A percentile compares a stretch with the other conserved stretches of the same genome.
These are phyloP conservation scores for Arabidopsis hybrid DNA, from an alignment of 441 rosid species.

Conservation along the genomic window DNA sequence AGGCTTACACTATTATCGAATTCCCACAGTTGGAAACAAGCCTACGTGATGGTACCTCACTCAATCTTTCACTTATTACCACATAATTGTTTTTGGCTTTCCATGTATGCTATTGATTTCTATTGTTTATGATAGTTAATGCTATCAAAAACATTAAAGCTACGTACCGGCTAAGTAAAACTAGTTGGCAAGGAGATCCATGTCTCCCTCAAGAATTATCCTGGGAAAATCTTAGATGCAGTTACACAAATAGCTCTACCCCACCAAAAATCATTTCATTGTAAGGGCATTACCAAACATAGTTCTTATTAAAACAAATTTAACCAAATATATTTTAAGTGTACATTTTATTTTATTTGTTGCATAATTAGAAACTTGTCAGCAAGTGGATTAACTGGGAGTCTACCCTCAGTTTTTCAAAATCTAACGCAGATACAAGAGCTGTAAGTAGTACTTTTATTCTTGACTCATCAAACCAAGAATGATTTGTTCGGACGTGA, in stretches of 20 bases:
- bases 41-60: constrained; percentile 28
- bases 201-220: constrained; percentile 42
- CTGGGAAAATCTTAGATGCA: constrained; percentile 52
- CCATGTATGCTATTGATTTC: background rate
- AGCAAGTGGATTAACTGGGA: constrained; percentile 37
- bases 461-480: background rate
- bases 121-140: background rate
- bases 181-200: constrained; percentile 56
- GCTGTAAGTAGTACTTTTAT: constrained; percentile 28
- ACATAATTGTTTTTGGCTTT: background rate
- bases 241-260: constrained; percentile 1
- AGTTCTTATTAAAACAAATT: background rate
- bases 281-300: constrained; percentile 20
- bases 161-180: constrained; percentile 11
- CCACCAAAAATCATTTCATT: constrained; percentile 34
- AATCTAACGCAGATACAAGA: constrained; percentile 34
- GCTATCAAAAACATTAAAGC: constrained; percentile 31
- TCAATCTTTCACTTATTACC: background rate
- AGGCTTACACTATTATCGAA: constrained; percentile 28
- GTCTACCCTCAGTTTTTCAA: constrained; percentile 10
- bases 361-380: constrained; percentile 28
- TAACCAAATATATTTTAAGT: background rate
- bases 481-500: background rate
- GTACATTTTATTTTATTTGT: background rate
- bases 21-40: constrained; percentile 14